A percentile compares a stretch with the other conserved stretches of the same genome.
phyloP scores from a whole-genome alignment of 352 stramenopile species.

The Hyaloperonospora brassicae region DNA sequence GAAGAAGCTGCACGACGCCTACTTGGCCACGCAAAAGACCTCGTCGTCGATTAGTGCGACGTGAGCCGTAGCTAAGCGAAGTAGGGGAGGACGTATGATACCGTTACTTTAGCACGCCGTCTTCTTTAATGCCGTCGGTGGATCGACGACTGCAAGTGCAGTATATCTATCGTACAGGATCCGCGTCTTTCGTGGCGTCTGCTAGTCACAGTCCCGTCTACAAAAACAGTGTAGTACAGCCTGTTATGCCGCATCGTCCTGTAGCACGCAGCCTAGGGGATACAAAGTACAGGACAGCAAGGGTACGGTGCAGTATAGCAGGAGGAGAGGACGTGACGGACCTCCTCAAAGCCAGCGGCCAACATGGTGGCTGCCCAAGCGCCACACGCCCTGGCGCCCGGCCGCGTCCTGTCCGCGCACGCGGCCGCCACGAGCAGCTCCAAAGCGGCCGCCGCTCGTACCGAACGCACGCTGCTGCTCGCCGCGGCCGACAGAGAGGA shows the following conservation, averaged over 20 bases:
- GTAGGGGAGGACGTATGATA: too few species aligned
- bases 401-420: not conserved
- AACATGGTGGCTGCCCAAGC: slow-evolving; percentile 26
- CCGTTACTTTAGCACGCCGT: too few species aligned
- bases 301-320: too few species aligned
- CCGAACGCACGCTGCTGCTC: slow-evolving; percentile 39
- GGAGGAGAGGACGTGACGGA: too few species aligned
- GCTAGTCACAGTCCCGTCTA: not conserved
- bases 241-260: too few species aligned
- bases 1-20: slow-evolving; percentile 74
- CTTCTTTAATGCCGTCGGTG: not conserved
- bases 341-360: too few species aligned
- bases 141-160: not conserved
- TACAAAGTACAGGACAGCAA: too few species aligned
- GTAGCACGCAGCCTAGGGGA: too few species aligned
- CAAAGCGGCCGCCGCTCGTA: slow-evolving; percentile 24
- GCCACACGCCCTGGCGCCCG: slow-evolving; percentile 5
- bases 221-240: not conserved
- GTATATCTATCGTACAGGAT: not conserved
- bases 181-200: slow-evolving; percentile 1
- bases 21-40: slow-evolving; percentile 37
- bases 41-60: slow-evolving; percentile 1
- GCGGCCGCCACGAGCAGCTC: slow-evolving; percentile 15
- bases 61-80: not conserved
- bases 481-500: slow-evolving; percentile 45